Evolutionary conservation across 208 protist species (phyloP).

Genomic region (Acanthamoeba castellanii): DNA sequence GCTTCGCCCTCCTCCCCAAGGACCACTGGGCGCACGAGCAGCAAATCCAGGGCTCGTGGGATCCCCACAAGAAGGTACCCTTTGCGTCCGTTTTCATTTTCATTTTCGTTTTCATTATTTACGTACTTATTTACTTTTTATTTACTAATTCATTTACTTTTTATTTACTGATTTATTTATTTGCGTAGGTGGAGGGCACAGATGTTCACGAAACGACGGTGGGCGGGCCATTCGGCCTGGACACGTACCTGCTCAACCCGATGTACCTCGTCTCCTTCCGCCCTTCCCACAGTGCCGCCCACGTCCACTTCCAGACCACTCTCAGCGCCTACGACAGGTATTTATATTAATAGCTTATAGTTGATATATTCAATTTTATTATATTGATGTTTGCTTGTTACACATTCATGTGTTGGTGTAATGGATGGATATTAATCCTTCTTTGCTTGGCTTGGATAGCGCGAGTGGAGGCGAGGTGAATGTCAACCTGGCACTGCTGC

Average conservation of each 20-base stretch:
- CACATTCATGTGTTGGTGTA: background rate
- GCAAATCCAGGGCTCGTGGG: background rate
- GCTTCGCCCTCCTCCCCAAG: conserved; percentile 3
- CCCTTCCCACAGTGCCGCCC: background rate
- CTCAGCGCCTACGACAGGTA: conserved; percentile 3
- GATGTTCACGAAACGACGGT: background rate
- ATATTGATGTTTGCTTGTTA: no score
- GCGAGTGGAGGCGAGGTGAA: background rate
- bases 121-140: background rate
- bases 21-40: background rate
- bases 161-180: no score
- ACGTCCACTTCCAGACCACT: conserved; percentile 11
- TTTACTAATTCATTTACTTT: no score
- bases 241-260: conserved; percentile 57
- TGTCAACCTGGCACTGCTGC: conserved; percentile 6
- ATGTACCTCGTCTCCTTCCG: conserved; percentile 52
- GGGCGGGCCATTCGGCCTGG: background rate
- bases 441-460: background rate
- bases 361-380: background rate
- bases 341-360: background rate
- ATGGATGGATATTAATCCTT: background rate
- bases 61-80: background rate
- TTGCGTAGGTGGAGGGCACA: background rate
- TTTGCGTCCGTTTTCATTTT: background rate
- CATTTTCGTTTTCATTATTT: background rate